Evolutionary conservation across 164 flowering plant species (phyloP), one percentile per base, ranked within the genome.

Genomic region (Annona squamosa): DNA sequence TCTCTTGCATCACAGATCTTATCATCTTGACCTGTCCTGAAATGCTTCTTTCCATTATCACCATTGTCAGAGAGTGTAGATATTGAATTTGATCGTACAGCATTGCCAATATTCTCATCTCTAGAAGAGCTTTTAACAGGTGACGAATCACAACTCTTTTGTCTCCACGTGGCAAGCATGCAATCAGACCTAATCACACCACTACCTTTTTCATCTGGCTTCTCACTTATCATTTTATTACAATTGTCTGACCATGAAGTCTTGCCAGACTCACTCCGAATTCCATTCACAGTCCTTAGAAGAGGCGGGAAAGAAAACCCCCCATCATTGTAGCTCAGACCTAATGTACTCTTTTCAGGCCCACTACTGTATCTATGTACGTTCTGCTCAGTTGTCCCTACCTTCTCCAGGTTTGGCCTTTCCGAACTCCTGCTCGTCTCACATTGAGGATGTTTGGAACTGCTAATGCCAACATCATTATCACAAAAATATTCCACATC

Each of bases 261-360:
- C 80, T 89, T 92, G 72, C 82, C 73, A 65, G 90, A 82, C 41
- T 82, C 83, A 65, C 77, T 81, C 81, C 83, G 87, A 56, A 70
- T 74, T 73, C 77, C 66, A 52, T 78, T 82, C 37, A 81, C 92
- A 81, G 82, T 87, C 77, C 85, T 82, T 68, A 73, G 67, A 61
- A 97, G 88, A 17, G 90, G 89, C 45, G 89, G 89, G 75, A 95
- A 93, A 62, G 97, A 89, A 81, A 95, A 95, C 16, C 88, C 93
- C 16, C 78, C 91, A 75, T 88, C 92, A 4, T 76, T 46, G 46
- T 72, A 85, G 80, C 73, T 84, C 70, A 79, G 76, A 41, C 80
- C 77, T 63, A 79, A 78, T 7, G 74, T 13, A 74, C 52, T 89
- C 68, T 79, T 85, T 67, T 81, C 89, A 83, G 76, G 81, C 63